Evolutionary conservation across 108 stramenopile genomes (phyloP).

Genomic region (Conticribra weissflogii): DNA sequence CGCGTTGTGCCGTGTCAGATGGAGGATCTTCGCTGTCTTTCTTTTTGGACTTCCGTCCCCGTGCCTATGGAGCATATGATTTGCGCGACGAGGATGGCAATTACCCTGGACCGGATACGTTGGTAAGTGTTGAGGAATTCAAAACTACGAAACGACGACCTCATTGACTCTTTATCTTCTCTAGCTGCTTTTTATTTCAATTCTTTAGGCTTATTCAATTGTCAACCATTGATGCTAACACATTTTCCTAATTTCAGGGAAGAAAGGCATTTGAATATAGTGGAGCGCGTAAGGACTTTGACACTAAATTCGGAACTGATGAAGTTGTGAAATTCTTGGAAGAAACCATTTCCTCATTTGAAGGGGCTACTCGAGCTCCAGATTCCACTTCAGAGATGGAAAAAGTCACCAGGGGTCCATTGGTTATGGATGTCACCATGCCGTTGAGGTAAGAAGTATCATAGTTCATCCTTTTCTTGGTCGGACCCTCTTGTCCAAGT

Average conservation of each 20-base stretch:
- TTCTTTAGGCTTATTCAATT: too few species aligned
- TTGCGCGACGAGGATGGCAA: slow-evolving; percentile 58
- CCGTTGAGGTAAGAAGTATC: slow-evolving; percentile 47
- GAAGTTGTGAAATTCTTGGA: slow-evolving; percentile 52
- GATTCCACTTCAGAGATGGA: slow-evolving; percentile 56
- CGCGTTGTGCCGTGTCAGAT: slow-evolving; percentile 42
- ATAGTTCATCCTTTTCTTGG: neutral
- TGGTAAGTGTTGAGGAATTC: too few species aligned
- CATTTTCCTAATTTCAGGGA: too few species aligned
- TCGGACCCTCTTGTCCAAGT: neutral
- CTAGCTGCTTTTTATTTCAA: too few species aligned
- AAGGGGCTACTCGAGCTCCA: slow-evolving; percentile 50
- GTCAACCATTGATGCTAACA: too few species aligned
- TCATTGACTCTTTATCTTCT: too few species aligned
- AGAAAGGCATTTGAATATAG: slow-evolving; percentile 79
- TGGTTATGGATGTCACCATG: slow-evolving; percentile 57
- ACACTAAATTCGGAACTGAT: slow-evolving; percentile 69
- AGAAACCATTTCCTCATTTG: slow-evolving; percentile 39
- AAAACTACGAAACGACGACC: too few species aligned
- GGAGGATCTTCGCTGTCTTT: slow-evolving; percentile 37
- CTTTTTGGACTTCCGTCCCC: slow-evolving; percentile 74
- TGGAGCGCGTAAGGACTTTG: slow-evolving; percentile 67
- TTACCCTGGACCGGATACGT: slow-evolving; percentile 77
- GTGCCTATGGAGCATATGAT: slow-evolving; percentile 81
- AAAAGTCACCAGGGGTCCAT: slow-evolving; percentile 64